These are phyloP conservation scores for Saccharum hybrid DNA, from an alignment of 202 grass and related monocot genomes.

Conservation along the genomic window DNA sequence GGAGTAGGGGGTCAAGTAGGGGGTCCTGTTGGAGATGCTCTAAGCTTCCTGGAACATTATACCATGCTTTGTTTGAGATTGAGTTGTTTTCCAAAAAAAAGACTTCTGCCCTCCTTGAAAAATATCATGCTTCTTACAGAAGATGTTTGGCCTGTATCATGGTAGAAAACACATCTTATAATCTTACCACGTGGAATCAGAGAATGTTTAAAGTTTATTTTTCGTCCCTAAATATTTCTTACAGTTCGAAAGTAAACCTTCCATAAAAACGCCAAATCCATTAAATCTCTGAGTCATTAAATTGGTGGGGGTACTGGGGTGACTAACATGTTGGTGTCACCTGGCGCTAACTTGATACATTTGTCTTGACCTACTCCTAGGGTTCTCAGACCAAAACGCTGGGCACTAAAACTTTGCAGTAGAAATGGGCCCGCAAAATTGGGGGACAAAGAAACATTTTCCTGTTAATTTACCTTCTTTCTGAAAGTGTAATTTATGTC, in stretches of 20 bases:
- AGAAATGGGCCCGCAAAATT: not conserved
- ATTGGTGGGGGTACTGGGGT: not conserved
- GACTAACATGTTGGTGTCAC: not conserved
- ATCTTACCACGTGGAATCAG: not conserved
- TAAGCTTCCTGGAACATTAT: constrained; percentile 49
- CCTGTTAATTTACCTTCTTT: constrained; percentile 32
- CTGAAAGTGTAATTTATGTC: constrained; percentile 24
- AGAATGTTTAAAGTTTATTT: not conserved
- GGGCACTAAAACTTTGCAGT: not conserved
- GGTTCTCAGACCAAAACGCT: not conserved
- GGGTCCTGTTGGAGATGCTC: too few relatives aligned
- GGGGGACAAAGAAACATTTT: not conserved
- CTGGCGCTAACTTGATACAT: not conserved
- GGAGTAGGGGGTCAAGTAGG: too few relatives aligned
- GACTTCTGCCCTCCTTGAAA: not conserved
- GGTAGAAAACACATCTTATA: constrained; percentile 13
- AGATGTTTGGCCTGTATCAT: constrained; percentile 1
- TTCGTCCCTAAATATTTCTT: not conserved
- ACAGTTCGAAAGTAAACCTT: constrained; percentile 7
- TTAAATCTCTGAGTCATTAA: constrained; percentile 1
- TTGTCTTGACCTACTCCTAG: constrained; percentile 1
- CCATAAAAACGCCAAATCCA: not conserved
- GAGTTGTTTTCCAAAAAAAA: constrained; percentile 2
- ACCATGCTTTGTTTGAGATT: constrained; percentile 27
- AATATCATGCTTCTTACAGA: constrained; percentile 16